These are phyloP conservation scores for Hypocreales sp. DNA, from an alignment of 2,329 filamentous ascomycete species.

Conservation along the genomic window DNA sequence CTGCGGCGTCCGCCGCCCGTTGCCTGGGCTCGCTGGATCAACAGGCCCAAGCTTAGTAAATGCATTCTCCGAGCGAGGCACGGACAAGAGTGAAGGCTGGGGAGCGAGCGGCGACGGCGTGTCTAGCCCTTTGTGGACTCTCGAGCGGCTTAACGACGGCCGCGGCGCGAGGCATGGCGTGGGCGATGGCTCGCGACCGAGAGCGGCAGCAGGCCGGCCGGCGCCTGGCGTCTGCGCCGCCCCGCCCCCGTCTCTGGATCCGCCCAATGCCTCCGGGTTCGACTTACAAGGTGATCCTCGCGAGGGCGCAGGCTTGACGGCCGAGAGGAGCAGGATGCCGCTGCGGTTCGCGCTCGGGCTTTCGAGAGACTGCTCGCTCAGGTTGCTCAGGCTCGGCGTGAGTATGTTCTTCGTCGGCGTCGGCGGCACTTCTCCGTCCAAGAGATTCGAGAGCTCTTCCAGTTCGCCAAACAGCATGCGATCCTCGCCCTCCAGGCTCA, in stretches of 20 bases:
- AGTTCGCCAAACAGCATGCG: constrained; percentile 26
- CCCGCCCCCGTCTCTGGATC: constrained; percentile 4
- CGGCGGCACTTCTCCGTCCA: constrained; percentile 58
- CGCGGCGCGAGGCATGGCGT: constrained; percentile 17
- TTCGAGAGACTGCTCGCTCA: constrained; percentile 23
- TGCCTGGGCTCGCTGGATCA: constrained; percentile 46
- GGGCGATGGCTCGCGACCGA: constrained; percentile 15
- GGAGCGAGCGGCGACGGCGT: constrained; percentile 18
- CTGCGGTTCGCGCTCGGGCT: constrained; percentile 32
- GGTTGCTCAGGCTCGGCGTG: constrained; percentile 23
- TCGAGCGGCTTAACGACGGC: constrained; percentile 20
- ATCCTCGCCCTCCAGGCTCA: constrained; percentile 71
- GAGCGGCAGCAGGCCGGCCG: constrained; percentile 11
- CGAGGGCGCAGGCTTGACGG: constrained; percentile 18
- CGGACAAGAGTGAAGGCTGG: constrained; percentile 12
- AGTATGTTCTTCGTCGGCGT: constrained; percentile 71
- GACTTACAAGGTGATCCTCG: constrained; percentile 31
- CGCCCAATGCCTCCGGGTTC: constrained; percentile 7
- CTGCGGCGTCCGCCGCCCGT: constrained; percentile 48
- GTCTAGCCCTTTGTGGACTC: constrained; percentile 13
- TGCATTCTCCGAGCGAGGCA: constrained; percentile 17
- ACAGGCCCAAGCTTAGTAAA: constrained; percentile 34
- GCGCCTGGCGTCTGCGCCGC: constrained; percentile 4
- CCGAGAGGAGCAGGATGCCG: constrained; percentile 25
- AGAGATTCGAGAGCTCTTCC: constrained; percentile 9